Base-by-base conservation (phyloP, 2,329 filamentous ascomycete species). In the Juglanconis oblonga region DNA sequence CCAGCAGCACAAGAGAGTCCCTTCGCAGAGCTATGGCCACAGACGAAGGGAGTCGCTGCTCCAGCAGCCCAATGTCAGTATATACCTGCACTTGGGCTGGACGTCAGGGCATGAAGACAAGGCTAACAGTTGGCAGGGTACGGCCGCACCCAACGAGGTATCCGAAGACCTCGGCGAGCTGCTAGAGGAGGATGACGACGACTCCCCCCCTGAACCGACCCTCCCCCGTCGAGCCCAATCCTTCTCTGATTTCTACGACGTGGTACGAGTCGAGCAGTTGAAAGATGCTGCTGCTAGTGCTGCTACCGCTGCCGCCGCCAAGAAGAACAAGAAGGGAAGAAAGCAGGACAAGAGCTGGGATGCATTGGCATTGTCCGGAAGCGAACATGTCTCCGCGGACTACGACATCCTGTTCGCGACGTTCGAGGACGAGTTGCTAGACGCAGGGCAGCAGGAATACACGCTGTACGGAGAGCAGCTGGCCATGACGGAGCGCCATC, bases 401-500 rank as follows among this genome's bases (percentile, higher is more conserved):
- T 65, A 70, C 35, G 58, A 65, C 1, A 56, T 64, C 2, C 67
- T 70, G 5, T 65, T 87, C 33, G 83, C 86, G 8, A 84, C 87
- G 56, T 80, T 88, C 55, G 86, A 89, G 66, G 82, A 86, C 51
- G 84, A 87, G 65, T 76, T 98, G 69, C 78, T 96, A 35, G 85
- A 93, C 68, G 87, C 91, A 56, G 95, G 91, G 71, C 91, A 96
- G 72, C 87, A 90, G 66, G 87, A 94, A 71, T 97, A 97, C 73
- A 91, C 88, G 67, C 78, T 89, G 33, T 97, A 95, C 72, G 85
- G 87, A 64, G 89, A 95, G 68, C 92, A 96, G 74, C 83, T 97
- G 13, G 82, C 87, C 58, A 80, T 94, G 66, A 92, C 92, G 0
- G 89, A 93, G 69, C 84, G 88, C 17, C 92, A 98, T 73, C 83